Percentiles rank a stretch among this genome's conserved stretches.
Evolutionary conservation across 1,284 basidiomycete species (phyloP).

Genomic region (Tylopilus sp.): DNA sequence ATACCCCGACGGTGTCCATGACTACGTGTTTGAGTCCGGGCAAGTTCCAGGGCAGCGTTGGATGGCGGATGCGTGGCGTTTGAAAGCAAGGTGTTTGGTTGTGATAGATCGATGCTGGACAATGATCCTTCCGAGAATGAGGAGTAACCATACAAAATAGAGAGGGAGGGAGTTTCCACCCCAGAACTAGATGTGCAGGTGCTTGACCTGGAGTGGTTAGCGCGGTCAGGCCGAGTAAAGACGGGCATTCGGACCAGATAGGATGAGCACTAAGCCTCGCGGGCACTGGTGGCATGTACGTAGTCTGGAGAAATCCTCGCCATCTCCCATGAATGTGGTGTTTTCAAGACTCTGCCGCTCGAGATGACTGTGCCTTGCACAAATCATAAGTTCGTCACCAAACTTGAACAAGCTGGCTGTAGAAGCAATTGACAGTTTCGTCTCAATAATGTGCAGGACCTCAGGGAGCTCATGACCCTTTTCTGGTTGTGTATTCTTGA

Average conservation of each 20-base stretch:
- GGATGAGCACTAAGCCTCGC: slow-evolving; percentile 12
- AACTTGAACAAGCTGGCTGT: slow-evolving; percentile 62
- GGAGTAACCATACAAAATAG: slow-evolving; percentile 65
- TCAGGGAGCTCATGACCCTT: slow-evolving; percentile 47
- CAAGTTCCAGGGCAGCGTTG: slow-evolving; percentile 46
- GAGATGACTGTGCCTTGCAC: slow-evolving; percentile 63
- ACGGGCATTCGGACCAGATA: slow-evolving; percentile 55
- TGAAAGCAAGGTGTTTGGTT: slow-evolving; percentile 62
- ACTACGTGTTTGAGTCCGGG: slow-evolving; percentile 60
- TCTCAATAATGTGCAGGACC: slow-evolving; percentile 55
- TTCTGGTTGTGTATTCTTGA: slow-evolving; percentile 33
- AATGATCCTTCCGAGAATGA: slow-evolving; percentile 71
- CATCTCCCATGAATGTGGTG: slow-evolving; percentile 63
- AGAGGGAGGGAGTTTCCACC: slow-evolving; percentile 66
- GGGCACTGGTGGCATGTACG: slow-evolving; percentile 51
- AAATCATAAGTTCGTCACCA: slow-evolving; percentile 70
- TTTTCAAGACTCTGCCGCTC: slow-evolving; percentile 73
- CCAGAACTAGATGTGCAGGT: slow-evolving; percentile 67
- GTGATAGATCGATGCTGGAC: slow-evolving; percentile 74
- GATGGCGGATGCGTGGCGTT: slow-evolving; percentile 50
- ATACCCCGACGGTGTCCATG: slow-evolving; percentile 72
- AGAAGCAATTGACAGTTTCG: slow-evolving; percentile 67
- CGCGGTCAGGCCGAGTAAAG: slow-evolving; percentile 62
- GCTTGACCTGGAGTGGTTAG: slow-evolving; percentile 67
- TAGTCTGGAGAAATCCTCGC: slow-evolving; percentile 62